Percentiles rank a stretch among this genome's conserved stretches.
Evolutionary conservation across 2,329 filamentous ascomycete genomes (phyloP).

Genomic region (Clonostachys byssicola): DNA sequence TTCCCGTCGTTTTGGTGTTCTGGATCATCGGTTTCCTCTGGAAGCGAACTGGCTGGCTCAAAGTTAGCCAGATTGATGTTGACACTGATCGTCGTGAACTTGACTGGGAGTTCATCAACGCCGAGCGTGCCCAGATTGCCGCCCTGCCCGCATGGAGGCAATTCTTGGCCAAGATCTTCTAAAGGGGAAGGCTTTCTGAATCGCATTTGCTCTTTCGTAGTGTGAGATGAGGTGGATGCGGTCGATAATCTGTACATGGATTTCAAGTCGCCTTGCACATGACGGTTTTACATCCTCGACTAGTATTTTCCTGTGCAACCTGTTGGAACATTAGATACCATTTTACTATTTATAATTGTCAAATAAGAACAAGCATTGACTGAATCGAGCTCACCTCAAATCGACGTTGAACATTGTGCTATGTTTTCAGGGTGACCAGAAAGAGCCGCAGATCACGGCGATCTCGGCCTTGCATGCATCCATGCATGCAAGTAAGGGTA

Average conservation of each 20-base stretch:
- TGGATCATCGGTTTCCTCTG: slow-evolving; percentile 57
- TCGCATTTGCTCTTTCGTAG: neutral
- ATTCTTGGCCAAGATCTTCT: slow-evolving; percentile 29
- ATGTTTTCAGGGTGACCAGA: neutral
- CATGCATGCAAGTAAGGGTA: too few species aligned
- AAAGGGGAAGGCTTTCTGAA: slow-evolving; percentile 4
- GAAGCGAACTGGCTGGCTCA: slow-evolving; percentile 61
- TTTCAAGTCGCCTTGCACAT: neutral
- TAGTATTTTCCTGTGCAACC: slow-evolving; percentile 2
- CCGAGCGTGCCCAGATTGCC: slow-evolving; percentile 42
- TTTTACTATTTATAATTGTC: neutral
- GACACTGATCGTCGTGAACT: slow-evolving; percentile 62
- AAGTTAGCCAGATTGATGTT: slow-evolving; percentile 58
- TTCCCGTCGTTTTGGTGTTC: slow-evolving; percentile 51
- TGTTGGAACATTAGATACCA: slow-evolving; percentile 4
- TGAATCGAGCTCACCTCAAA: neutral
- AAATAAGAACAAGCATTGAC: too few species aligned
- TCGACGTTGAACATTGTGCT: neutral
- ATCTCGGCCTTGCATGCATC: too few species aligned
- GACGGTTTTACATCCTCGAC: neutral
- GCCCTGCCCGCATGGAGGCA: slow-evolving; percentile 47
- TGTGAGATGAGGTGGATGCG: neutral
- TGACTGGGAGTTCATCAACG: slow-evolving; percentile 61
- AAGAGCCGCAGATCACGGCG: too few species aligned
- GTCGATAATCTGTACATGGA: neutral